A percentile compares a stretch with the other conserved stretches of the same genome.
phyloP scores from a whole-genome alignment of 495 filamentous ascomycete genomes.

The Podospora comata region DNA sequence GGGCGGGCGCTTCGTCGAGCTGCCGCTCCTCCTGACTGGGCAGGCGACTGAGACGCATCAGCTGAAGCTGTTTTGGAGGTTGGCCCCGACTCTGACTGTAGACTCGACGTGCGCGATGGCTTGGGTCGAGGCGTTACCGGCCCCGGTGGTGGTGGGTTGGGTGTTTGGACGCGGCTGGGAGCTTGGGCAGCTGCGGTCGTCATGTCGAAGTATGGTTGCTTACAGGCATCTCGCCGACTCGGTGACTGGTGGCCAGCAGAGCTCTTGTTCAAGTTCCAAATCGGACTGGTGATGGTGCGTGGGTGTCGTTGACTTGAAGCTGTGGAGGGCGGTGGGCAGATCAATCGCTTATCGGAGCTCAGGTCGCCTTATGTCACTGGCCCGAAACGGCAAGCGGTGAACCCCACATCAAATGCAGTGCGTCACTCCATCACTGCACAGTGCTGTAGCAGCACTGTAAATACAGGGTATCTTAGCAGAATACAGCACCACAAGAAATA shows the following conservation, averaged over 20 bases:
- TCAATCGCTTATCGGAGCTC: constrained; percentile 21
- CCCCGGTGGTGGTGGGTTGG: constrained; percentile 12
- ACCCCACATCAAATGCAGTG: neutral
- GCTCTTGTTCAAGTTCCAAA: constrained; percentile 8
- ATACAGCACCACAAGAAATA: too few species aligned
- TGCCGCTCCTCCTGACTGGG: constrained; percentile 14
- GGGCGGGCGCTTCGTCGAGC: constrained; percentile 33
- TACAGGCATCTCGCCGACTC: constrained; percentile 2
- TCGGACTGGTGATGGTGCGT: neutral
- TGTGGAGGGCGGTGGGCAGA: constrained; percentile 10
- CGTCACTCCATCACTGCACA: neutral
- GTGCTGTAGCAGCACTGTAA: neutral
- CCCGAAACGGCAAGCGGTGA: constrained; percentile 31
- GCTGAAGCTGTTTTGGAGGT: constrained; percentile 12
- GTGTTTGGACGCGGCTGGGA: constrained; percentile 29
- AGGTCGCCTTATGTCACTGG: constrained; percentile 12
- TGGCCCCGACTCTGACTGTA: constrained; percentile 15
- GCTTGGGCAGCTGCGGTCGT: constrained; percentile 27
- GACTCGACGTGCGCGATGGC: constrained; percentile 15
- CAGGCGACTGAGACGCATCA: constrained; percentile 7
- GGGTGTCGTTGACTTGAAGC: too few species aligned
- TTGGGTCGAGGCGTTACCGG: constrained; percentile 15
- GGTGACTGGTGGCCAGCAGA: constrained; percentile 1
- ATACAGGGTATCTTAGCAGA: neutral
- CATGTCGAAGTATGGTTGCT: constrained; percentile 16